Conservation (phyloP, 2,329 filamentous ascomycete species). For the Didymosphaeria variabile region DNA sequence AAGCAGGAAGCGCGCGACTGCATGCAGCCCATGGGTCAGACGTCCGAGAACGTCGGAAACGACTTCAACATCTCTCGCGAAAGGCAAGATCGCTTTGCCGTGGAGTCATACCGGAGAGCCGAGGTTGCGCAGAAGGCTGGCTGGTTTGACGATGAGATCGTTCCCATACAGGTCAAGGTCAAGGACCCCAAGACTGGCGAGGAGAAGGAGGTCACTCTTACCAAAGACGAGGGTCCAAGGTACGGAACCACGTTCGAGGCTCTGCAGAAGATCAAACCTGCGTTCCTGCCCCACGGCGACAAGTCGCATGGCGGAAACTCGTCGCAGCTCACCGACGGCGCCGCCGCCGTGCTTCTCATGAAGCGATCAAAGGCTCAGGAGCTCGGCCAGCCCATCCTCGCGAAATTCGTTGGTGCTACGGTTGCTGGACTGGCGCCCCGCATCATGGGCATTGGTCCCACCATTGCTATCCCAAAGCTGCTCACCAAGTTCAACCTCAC, state of each 20-base stretch:
- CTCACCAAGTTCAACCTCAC: slow-evolving; percentile 79
- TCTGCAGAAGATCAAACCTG: slow-evolving; percentile 84
- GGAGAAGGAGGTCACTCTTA: slow-evolving; percentile 78
- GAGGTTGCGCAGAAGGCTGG: slow-evolving; percentile 91
- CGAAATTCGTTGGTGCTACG: slow-evolving; percentile 92
- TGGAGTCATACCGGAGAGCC: slow-evolving; percentile 86
- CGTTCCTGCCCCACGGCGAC: slow-evolving; percentile 89
- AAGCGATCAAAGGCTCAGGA: slow-evolving; percentile 88
- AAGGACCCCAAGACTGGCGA: slow-evolving; percentile 86
- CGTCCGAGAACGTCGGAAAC: slow-evolving; percentile 90
- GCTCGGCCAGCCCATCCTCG: slow-evolving; percentile 89
- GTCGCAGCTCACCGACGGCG: slow-evolving; percentile 93
- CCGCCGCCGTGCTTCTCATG: slow-evolving; percentile 90
- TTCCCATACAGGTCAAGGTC: slow-evolving; percentile 81
- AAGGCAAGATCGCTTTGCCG: slow-evolving; percentile 83
- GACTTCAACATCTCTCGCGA: slow-evolving; percentile 88
- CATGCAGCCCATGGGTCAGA: slow-evolving; percentile 97
- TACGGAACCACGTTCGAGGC: slow-evolving; percentile 87
- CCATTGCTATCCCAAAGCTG: slow-evolving; percentile 79
- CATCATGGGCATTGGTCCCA: slow-evolving; percentile 95
- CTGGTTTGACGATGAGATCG: slow-evolving; percentile 93
- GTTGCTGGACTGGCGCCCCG: slow-evolving; percentile 89
- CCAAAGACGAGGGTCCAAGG: slow-evolving; percentile 88
- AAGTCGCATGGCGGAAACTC: slow-evolving; percentile 92
- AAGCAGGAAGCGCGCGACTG: slow-evolving; percentile 85